Conservation (phyloP, 1,284 basidiomycete species). For the Naganishia albida region DNA sequence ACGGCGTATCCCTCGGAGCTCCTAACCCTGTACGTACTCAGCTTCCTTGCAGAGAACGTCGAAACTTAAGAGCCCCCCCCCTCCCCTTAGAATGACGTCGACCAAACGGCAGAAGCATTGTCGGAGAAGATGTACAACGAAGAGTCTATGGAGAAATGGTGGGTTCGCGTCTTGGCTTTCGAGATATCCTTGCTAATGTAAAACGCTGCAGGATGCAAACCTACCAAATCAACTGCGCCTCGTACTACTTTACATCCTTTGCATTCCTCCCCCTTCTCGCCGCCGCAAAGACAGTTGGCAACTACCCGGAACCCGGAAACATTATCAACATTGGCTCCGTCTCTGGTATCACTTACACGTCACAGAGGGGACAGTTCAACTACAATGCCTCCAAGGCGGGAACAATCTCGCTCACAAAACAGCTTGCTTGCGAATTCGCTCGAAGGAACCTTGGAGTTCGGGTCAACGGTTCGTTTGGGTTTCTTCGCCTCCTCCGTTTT, state of each 20-base stretch:
- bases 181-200: not conserved
- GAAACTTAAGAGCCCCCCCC: not conserved
- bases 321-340: constrained; percentile 49
- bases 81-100: constrained; percentile 34
- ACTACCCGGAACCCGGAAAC: constrained; percentile 47
- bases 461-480: constrained; percentile 39
- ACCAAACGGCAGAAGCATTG: constrained; percentile 49
- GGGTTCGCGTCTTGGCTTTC: constrained; percentile 14
- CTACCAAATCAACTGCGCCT: constrained; percentile 50
- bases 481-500: not conserved
- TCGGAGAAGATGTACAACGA: constrained; percentile 50
- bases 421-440: constrained; percentile 47
- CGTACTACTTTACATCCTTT: constrained; percentile 52
- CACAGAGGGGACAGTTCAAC: constrained; percentile 50
- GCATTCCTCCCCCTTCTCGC: constrained; percentile 52
- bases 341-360: constrained; percentile 46
- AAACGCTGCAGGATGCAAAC: constrained; percentile 38
- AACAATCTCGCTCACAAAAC: constrained; percentile 43
- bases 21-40: constrained; percentile 37
- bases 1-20: constrained; percentile 45
- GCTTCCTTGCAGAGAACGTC: too few relatives aligned
- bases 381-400: constrained; percentile 51
- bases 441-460: constrained; percentile 44
- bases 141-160: constrained; percentile 48
- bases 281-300: constrained; percentile 45